phyloP scores from a whole-genome alignment of 306 rosid species.

The apple (Malus domestica) region ASM211411v1 NC_041795.1:19873501-19874000 shows the following conservation, averaged over 20 bases:
- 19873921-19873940: too few species aligned
- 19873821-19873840: fast-evolving
- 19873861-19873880: too few species aligned
- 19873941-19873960: too few species aligned
- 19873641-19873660: neutral
- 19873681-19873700: neutral
- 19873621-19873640: neutral
- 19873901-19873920: too few species aligned
- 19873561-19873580: neutral
- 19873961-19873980: too few species aligned
- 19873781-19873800: too few species aligned
- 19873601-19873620: neutral
- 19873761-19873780: neutral
- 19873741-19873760: too few species aligned
- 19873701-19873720: neutral
- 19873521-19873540: neutral
- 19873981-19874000: too few species aligned
- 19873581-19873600: neutral
- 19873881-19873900: too few species aligned
- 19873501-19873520: neutral
- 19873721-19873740: neutral
- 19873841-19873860: too few species aligned
- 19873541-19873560: neutral
- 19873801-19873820: too few species aligned
- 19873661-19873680: neutral